These are phyloP conservation scores for Lactarius hengduanensis DNA, from an alignment of 768 basidiomycete genomes.

Conservation along the genomic window DNA sequence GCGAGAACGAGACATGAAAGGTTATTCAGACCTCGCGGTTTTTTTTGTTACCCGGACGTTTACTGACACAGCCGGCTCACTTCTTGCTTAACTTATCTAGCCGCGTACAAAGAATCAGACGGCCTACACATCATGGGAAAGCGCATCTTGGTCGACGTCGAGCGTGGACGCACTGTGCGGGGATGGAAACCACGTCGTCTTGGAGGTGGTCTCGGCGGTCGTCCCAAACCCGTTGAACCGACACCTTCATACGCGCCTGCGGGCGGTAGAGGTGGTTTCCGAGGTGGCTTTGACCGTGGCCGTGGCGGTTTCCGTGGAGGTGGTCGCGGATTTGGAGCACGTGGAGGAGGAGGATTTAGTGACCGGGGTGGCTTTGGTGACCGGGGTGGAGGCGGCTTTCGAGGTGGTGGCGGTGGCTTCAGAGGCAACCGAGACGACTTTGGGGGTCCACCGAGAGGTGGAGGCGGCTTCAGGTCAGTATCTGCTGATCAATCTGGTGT, in stretches of 20 bases:
- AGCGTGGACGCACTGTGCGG: conserved; percentile 94
- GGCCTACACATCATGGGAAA: conserved; percentile 95
- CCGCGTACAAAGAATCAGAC: conserved; percentile 98
- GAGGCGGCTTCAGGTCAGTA: conserved; percentile 34
- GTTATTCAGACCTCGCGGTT: conserved; percentile 42
- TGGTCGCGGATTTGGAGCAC: conserved; percentile 34
- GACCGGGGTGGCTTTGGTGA: conserved; percentile 35
- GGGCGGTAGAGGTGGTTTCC: conserved; percentile 39
- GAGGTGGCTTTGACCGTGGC: conserved; percentile 38
- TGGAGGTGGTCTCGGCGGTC: conserved; percentile 98
- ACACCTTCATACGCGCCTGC: conserved; percentile 39
- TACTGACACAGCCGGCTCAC: conserved; percentile 30
- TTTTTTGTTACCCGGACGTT: conserved; percentile 25
- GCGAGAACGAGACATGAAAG: conserved; percentile 99
- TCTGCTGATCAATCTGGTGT: neutral
- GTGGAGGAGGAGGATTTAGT: conserved; percentile 34
- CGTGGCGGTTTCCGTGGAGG: conserved; percentile 33
- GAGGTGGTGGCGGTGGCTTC: conserved; percentile 34
- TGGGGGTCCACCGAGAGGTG: conserved; percentile 29
- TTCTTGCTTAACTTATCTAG: conserved; percentile 39
- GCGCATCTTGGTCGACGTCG: conserved; percentile 95
- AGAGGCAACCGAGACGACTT: conserved; percentile 33
- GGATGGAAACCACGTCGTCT: conserved; percentile 98
- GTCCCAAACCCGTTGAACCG: conserved; percentile 71
- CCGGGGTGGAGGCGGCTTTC: conserved; percentile 30